Conservation (phyloP, 192 early-diverging fungal genomes). For the Spizellomyces punctatus region DNA sequence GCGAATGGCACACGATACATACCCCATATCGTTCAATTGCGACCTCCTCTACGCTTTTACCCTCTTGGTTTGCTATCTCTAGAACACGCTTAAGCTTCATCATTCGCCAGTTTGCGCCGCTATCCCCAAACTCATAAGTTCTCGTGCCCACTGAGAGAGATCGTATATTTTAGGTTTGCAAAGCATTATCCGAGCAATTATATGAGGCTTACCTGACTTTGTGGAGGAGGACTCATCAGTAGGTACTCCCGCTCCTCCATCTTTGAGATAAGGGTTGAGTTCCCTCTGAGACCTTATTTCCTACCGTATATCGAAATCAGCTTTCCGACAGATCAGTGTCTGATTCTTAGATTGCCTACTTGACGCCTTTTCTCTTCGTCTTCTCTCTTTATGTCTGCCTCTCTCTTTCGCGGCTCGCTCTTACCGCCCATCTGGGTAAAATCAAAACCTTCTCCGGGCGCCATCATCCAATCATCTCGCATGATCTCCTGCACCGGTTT, state of each 20-base stretch:
- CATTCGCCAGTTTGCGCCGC: conserved; percentile 72
- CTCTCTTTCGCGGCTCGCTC: conserved; percentile 16
- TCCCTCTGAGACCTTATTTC: conserved; percentile 38
- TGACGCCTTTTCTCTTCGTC: conserved; percentile 11
- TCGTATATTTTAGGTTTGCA: not conserved
- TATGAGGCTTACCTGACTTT: not conserved
- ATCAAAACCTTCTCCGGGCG: conserved; percentile 7
- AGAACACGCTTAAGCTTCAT: conserved; percentile 69
- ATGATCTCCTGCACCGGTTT: not conserved
- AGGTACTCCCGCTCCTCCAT: conserved; percentile 15
- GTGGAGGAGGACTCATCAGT: not conserved
- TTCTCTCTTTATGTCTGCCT: conserved; percentile 27
- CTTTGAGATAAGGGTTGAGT: conserved; percentile 43
- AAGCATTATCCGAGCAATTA: not conserved
- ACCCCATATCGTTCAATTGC: conserved; percentile 75
- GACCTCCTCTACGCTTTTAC: conserved; percentile 61
- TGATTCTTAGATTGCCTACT: not conserved
- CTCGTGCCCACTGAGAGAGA: not conserved
- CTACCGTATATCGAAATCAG: not conserved
- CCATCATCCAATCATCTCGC: conserved; percentile 43
- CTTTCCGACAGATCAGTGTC: not conserved
- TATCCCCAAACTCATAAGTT: conserved; percentile 49
- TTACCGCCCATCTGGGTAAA: conserved; percentile 1
- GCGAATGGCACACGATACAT: conserved; percentile 7
- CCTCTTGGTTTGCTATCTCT: conserved; percentile 72